Conservation (phyloP, 1,139 yeast species). For the Pichia sp. region DNA sequence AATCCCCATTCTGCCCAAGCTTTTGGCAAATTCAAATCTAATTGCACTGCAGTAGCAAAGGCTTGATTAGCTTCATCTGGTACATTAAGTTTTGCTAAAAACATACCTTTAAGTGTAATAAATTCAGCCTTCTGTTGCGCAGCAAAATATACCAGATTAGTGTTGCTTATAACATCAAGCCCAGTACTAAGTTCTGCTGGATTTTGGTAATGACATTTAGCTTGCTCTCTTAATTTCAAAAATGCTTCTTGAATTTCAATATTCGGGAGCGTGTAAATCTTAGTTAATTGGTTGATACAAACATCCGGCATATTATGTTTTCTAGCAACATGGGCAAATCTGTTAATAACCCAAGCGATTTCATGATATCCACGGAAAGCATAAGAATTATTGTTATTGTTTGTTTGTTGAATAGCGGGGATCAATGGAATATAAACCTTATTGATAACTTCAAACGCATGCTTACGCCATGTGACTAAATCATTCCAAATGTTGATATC, state of each 20-base stretch:
- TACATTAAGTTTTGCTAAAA: slow-evolving; percentile 81
- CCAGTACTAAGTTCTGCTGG: slow-evolving; percentile 87
- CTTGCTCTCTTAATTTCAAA: slow-evolving; percentile 91
- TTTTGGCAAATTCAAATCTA: slow-evolving; percentile 86
- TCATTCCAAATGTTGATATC: slow-evolving; percentile 98
- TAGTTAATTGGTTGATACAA: slow-evolving; percentile 85
- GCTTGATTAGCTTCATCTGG: slow-evolving; percentile 96
- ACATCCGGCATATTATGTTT: slow-evolving; percentile 97
- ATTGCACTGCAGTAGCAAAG: slow-evolving; percentile 94
- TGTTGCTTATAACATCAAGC: slow-evolving; percentile 91
- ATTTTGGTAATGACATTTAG: slow-evolving; percentile 93
- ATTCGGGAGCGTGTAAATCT: slow-evolving; percentile 92
- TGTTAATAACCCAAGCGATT: slow-evolving; percentile 96
- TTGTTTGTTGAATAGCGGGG: slow-evolving; percentile 70
- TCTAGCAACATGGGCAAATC: slow-evolving; percentile 98
- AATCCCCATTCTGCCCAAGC: slow-evolving; percentile 99
- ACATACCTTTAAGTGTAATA: slow-evolving; percentile 96
- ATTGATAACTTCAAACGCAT: slow-evolving; percentile 95
- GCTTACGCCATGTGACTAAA: slow-evolving; percentile 96
- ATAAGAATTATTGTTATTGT: slow-evolving; percentile 73
- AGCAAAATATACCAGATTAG: slow-evolving; percentile 91
- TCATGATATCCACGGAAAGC: slow-evolving; percentile 98
- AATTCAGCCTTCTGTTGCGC: slow-evolving; percentile 98
- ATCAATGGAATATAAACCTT: slow-evolving; percentile 90
- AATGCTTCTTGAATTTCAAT: slow-evolving; percentile 98